Conservation (phyloP, 208 protist genomes). For the Angomonas deanei region DNA sequence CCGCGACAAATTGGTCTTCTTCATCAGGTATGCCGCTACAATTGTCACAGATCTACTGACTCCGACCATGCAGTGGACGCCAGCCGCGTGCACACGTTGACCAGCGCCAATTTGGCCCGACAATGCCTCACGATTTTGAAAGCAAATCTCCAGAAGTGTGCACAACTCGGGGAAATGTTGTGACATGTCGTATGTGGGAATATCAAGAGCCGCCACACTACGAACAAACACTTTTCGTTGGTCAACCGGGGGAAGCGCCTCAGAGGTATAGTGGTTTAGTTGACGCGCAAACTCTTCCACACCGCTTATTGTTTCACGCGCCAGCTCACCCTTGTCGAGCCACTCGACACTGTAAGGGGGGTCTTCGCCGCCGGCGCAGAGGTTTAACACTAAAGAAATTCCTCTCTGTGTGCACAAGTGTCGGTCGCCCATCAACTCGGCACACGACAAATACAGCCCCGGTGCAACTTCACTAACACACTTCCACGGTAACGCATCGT, state of each 20-base stretch:
- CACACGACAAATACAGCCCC: constrained; percentile 71
- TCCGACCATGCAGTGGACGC: constrained; percentile 84
- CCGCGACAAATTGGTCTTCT: constrained; percentile 30
- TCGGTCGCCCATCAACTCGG: constrained; percentile 35
- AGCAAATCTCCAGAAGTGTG: constrained; percentile 58
- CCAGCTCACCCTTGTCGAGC: constrained; percentile 1
- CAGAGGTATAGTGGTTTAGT: constrained; percentile 38
- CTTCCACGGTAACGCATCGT: constrained; percentile 41
- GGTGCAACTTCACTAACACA: constrained; percentile 71
- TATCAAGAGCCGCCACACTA: constrained; percentile 61
- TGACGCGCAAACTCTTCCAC: constrained; percentile 39
- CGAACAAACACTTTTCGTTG: constrained; percentile 56
- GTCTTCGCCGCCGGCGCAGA: constrained; percentile 46
- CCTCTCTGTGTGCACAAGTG: constrained; percentile 18
- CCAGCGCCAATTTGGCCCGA: neutral
- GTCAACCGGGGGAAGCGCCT: constrained; percentile 7
- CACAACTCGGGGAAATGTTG: constrained; percentile 57
- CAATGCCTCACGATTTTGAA: constrained; percentile 18
- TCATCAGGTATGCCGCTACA: constrained; percentile 85
- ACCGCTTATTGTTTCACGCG: constrained; percentile 17
- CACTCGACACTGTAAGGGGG: constrained; percentile 56
- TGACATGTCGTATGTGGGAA: constrained; percentile 65
- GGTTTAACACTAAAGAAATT: constrained; percentile 59
- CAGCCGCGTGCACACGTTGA: constrained; percentile 25
- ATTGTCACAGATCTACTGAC: constrained; percentile 81